A percentile compares a stretch with the other conserved stretches of the same genome.
phyloP scores from a whole-genome alignment of 805 yeast genomes.

The Candida odintsovae region DNA sequence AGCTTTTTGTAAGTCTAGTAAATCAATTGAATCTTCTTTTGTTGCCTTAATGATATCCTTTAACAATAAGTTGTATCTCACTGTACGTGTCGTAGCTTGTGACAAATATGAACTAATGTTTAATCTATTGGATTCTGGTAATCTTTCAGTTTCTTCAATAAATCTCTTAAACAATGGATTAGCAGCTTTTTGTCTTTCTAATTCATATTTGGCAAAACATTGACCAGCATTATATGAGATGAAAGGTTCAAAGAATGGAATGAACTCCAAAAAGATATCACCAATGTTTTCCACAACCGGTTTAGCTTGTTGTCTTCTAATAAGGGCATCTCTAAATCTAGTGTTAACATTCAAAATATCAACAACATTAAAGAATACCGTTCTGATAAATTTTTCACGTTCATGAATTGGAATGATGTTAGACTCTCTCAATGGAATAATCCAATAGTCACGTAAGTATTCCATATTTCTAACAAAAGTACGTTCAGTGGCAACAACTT shows the following conservation, averaged over 20 bases:
- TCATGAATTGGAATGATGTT: conserved; percentile 84
- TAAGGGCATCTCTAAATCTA: conserved; percentile 81
- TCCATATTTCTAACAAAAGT: conserved; percentile 94
- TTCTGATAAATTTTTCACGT: conserved; percentile 83
- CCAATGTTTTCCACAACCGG: conserved; percentile 85
- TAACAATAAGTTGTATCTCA: conserved; percentile 82
- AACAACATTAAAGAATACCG: conserved; percentile 84
- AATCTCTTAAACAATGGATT: conserved; percentile 91
- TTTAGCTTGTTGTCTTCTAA: conserved; percentile 78
- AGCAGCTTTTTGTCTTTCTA: conserved; percentile 86
- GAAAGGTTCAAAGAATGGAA: conserved; percentile 87
- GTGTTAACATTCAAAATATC: conserved; percentile 83
- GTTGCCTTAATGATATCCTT: conserved; percentile 82
- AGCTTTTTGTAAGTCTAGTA: conserved; percentile 56
- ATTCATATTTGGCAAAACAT: conserved; percentile 91
- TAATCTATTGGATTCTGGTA: conserved; percentile 80
- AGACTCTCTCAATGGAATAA: conserved; percentile 81
- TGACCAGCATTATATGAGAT: conserved; percentile 91
- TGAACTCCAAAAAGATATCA: conserved; percentile 78
- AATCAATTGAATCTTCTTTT: conserved; percentile 64
- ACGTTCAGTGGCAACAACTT: conserved; percentile 87
- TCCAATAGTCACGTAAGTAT: conserved; percentile 88
- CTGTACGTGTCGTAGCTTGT: conserved; percentile 94
- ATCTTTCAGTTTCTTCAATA: conserved; percentile 82
- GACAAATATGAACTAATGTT: conserved; percentile 91